Percentiles rank a stretch among this genome's conserved stretches.
These are phyloP conservation scores for Globisporangium solare DNA, from an alignment of 352 stramenopile species.

Conservation along the genomic window DNA sequence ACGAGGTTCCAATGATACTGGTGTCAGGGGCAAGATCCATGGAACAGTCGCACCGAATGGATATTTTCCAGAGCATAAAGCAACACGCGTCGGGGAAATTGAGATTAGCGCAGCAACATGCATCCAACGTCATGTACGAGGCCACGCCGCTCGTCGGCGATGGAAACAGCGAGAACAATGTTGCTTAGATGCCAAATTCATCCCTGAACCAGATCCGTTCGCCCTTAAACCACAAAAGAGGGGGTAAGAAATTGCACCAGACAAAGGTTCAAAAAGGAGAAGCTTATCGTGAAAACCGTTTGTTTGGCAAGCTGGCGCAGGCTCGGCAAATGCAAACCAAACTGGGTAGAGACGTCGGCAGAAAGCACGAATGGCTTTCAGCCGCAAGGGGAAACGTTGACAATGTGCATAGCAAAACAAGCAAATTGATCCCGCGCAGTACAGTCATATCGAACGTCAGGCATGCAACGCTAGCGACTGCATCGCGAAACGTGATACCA, in stretches of 20 bases:
- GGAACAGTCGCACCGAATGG: too few species aligned
- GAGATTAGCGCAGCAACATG: slow-evolving; percentile 16
- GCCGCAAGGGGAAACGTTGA: too few species aligned
- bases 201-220: background rate
- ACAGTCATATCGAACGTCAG: background rate
- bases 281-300: background rate
- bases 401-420: too few species aligned
- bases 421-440: too few species aligned
- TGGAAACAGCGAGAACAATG: background rate
- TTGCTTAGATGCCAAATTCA: background rate
- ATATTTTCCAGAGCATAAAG: background rate
- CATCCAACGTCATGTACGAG: slow-evolving; percentile 26
- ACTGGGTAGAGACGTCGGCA: background rate
- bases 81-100: slow-evolving; percentile 2
- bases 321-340: too few species aligned
- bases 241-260: background rate
- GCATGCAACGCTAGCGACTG: too few species aligned
- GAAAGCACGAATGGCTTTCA: background rate
- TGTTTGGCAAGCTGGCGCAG: too few species aligned
- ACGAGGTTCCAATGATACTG: slow-evolving; percentile 1
- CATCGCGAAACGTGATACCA: too few species aligned
- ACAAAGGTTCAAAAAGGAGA: background rate
- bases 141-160: background rate
- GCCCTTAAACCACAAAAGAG: background rate
- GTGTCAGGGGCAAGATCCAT: background rate